These are phyloP conservation scores for Rachicladosporium sp. DNA, from an alignment of 2,329 filamentous ascomycete species.

Conservation along the genomic window DNA sequence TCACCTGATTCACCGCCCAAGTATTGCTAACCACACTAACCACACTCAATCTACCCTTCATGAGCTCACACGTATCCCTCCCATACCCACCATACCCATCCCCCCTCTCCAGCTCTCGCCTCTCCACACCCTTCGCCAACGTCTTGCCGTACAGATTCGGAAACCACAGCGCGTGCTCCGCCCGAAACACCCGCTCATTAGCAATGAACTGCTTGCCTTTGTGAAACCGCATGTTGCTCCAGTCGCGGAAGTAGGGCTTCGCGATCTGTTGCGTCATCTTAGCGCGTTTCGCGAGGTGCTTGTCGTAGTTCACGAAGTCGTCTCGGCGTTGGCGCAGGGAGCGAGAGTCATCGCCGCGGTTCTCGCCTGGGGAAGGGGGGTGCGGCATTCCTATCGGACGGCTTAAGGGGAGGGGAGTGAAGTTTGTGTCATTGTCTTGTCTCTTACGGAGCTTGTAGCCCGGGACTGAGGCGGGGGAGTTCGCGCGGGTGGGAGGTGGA, in stretches of 20 bases:
- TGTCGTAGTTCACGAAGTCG: constrained; percentile 76
- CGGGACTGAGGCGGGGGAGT: constrained; percentile 1
- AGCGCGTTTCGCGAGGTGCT: constrained; percentile 64
- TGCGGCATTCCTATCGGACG: constrained; percentile 72
- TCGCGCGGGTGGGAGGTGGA: constrained; percentile 7
- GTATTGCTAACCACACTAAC: constrained; percentile 69
- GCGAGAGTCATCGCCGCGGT: constrained; percentile 62
- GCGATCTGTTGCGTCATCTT: constrained; percentile 65
- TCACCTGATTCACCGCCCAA: constrained; percentile 76
- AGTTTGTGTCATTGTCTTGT: constrained; percentile 26
- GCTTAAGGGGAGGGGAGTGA: constrained; percentile 41
- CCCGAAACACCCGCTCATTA: constrained; percentile 71
- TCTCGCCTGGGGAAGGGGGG: constrained; percentile 66
- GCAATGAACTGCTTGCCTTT: constrained; percentile 87
- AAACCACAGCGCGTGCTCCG: constrained; percentile 76
- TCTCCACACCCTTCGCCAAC: constrained; percentile 54
- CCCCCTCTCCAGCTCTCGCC: constrained; percentile 45
- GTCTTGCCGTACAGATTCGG: constrained; percentile 81
- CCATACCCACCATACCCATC: constrained; percentile 24
- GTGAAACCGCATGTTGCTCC: constrained; percentile 68
- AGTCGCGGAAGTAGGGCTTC: constrained; percentile 92
- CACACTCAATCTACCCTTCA: constrained; percentile 58
- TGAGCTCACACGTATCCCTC: constrained; percentile 61
- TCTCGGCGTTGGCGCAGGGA: constrained; percentile 55
- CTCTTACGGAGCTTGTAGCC: constrained; percentile 13